These are phyloP conservation scores for Raffaelea arxii DNA, from an alignment of 2,329 filamentous ascomycete genomes.

Conservation along the genomic window DNA sequence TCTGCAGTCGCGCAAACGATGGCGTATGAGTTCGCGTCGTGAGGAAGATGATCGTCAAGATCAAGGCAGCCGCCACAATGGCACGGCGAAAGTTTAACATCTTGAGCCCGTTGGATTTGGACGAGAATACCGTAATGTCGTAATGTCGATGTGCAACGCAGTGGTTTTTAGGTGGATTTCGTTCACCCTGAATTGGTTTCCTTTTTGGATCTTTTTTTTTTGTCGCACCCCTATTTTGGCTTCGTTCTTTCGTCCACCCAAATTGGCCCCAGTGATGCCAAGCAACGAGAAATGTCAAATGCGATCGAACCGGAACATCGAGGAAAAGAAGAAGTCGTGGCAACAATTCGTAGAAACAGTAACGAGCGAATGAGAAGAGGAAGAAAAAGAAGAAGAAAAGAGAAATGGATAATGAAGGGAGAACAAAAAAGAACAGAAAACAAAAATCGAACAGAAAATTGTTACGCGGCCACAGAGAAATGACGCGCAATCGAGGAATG, in stretches of 20 bases:
- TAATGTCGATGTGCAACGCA: background rate
- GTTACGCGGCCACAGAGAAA: too few species aligned
- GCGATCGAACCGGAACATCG: too few species aligned
- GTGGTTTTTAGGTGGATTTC: background rate
- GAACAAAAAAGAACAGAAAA: background rate
- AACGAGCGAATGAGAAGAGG: background rate
- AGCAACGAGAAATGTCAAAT: too few species aligned
- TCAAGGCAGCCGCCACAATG: conserved; percentile 57
- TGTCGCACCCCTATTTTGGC: too few species aligned
- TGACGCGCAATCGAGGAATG: too few species aligned
- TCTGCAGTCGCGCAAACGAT: conserved; percentile 22
- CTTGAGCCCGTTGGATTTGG: too few species aligned
- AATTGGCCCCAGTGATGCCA: too few species aligned
- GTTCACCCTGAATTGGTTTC: too few species aligned
- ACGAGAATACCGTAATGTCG: background rate
- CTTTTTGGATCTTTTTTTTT: too few species aligned
- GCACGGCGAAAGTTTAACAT: conserved; percentile 78
- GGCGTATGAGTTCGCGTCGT: conserved; percentile 53
- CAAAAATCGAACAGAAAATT: background rate
- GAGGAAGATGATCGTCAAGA: conserved; percentile 61
- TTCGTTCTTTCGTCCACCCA: too few species aligned
- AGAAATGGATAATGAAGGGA: background rate
- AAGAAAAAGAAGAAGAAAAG: conserved; percentile 1
- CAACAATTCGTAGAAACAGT: background rate
- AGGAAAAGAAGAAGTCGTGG: background rate